Conservation (phyloP, 164 flowering plant genomes). For the Aristolochia fimbriata region DNA sequence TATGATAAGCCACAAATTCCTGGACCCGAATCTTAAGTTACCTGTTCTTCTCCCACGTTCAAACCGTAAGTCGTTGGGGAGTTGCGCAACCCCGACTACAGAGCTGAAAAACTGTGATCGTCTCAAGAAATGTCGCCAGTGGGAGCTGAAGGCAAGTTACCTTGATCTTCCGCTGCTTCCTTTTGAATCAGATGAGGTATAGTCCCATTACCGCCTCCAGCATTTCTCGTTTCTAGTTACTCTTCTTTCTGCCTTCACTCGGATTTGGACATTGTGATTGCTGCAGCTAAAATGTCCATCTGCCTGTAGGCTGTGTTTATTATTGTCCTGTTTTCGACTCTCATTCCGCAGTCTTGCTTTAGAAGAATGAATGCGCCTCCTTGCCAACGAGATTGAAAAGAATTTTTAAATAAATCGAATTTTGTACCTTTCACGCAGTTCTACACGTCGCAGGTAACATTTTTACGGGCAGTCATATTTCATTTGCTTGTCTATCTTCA, state of each 20-base stretch:
- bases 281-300: not conserved
- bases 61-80: too few relatives aligned
- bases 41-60: not conserved
- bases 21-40: not conserved
- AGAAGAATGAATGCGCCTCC: not conserved
- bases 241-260: not conserved
- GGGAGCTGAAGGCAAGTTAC: not conserved
- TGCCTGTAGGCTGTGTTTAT: not conserved
- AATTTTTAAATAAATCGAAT: too few relatives aligned
- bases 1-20: not conserved
- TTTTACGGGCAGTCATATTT: too few relatives aligned
- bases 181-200: constrained; percentile 11
- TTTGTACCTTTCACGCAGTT: too few relatives aligned
- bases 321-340: not conserved
- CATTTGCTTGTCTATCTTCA: too few relatives aligned
- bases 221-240: not conserved
- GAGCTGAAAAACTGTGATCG: not conserved
- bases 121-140: not conserved
- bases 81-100: not conserved
- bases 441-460: too few relatives aligned
- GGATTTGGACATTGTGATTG: not conserved
- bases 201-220: not conserved
- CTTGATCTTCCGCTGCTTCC: constrained; percentile 18
- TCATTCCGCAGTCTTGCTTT: not conserved
- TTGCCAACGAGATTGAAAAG: too few relatives aligned